These are phyloP conservation scores for Cyclotella kingstonii DNA, from an alignment of 108 stramenopile genomes.

Conservation along the genomic window DNA sequence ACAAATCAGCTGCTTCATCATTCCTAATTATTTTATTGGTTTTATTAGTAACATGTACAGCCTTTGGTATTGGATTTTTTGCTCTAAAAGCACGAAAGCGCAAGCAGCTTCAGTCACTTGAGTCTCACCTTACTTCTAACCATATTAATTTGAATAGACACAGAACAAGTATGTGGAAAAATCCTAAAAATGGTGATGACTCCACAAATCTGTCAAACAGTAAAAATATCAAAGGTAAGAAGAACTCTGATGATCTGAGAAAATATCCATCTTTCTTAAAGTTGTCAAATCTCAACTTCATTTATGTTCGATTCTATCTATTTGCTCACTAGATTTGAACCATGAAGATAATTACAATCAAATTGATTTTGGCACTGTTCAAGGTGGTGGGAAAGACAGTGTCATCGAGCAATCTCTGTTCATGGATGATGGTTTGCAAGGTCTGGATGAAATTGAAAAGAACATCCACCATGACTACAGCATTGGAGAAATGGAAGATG, in stretches of 20 bases:
- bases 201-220: too few relatives aligned
- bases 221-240: constrained; percentile 22
- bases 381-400: constrained; percentile 12
- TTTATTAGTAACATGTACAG: background rate
- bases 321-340: constrained; percentile 37
- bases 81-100: constrained; percentile 1
- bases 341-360: constrained; percentile 27
- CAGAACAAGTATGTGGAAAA: background rate
- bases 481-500: constrained; percentile 34
- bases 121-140: background rate
- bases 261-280: too few relatives aligned
- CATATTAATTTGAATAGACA: constrained; percentile 12
- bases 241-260: too few relatives aligned
- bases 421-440: constrained; percentile 46
- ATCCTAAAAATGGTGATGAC: too few relatives aligned
- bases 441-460: constrained; percentile 42
- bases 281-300: too few relatives aligned
- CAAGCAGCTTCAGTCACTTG: background rate
- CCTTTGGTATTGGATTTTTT: background rate
- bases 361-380: constrained; percentile 34
- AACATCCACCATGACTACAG: constrained; percentile 17
- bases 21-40: constrained; percentile 4
- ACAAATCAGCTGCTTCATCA: constrained; percentile 1
- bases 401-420: constrained; percentile 39
- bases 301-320: constrained; percentile 37